Percentiles rank a stretch among this genome's conserved stretches.
phyloP scores from a whole-genome alignment of 2,329 filamentous ascomycete species.

The Trichoderma atrobrunneum region DNA sequence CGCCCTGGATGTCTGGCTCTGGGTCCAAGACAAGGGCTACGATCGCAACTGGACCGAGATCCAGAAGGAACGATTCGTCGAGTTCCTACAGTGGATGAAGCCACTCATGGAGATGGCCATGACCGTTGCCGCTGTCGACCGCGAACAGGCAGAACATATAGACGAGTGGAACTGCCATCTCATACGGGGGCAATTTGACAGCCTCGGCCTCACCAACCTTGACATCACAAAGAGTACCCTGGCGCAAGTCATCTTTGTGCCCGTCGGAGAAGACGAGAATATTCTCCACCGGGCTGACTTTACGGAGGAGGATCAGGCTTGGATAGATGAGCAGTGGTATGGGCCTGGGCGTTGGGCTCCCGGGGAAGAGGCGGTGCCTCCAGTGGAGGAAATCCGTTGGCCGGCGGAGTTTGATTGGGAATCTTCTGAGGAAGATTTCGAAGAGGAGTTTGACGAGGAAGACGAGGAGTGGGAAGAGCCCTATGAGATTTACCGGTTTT shows the following conservation, averaged over 20 bases:
- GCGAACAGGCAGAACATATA: no score
- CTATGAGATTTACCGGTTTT: not conserved
- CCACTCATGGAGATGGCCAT: not conserved
- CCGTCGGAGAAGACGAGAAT: not conserved
- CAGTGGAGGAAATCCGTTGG: not conserved
- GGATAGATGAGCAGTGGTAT: not conserved
- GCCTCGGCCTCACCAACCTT: not conserved
- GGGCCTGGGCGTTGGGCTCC: slow-evolving; percentile 11
- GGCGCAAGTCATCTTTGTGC: not conserved
- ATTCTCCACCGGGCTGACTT: slow-evolving; percentile 5
- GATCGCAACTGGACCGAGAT: not conserved
- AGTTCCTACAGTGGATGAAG: not conserved
- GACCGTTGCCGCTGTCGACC: no score
- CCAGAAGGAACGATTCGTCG: not conserved
- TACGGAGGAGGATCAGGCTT: not conserved
- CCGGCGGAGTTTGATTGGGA: no score
- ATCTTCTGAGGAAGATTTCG: not conserved
- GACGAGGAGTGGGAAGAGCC: not conserved
- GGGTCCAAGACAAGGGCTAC: slow-evolving; percentile 10
- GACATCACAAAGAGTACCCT: not conserved
- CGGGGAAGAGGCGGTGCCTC: not conserved
- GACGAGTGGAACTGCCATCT: not conserved
- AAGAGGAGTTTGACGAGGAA: not conserved
- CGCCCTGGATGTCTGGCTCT: not conserved
- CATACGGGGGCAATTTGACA: not conserved